phyloP scores from a whole-genome alignment of 2,329 filamentous ascomycete species.

The Cladosporium sp. region DNA sequence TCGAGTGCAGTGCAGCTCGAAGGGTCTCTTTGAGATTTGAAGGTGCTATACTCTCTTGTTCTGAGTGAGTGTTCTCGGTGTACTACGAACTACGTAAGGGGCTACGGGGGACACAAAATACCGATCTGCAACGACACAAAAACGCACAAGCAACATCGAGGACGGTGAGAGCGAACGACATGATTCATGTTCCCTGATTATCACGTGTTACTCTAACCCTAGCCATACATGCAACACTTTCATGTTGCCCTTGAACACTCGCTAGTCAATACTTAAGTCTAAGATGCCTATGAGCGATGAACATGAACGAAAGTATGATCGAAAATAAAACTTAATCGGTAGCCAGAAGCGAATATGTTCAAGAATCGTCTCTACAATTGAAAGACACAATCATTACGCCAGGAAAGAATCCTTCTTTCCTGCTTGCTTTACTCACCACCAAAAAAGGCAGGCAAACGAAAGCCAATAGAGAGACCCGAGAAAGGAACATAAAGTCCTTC shows the following conservation, averaged over 20 bases:
- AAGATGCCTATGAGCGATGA: no score
- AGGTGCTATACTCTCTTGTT: background rate
- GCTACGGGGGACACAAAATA: no score
- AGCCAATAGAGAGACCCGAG: background rate
- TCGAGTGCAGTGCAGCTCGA: no score
- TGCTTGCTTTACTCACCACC: background rate
- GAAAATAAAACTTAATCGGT: background rate
- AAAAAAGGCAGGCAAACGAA: background rate
- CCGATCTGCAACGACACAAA: background rate
- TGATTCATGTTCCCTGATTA: background rate
- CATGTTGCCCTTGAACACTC: no score
- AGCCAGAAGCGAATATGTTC: constrained; percentile 1
- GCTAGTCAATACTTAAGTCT: no score
- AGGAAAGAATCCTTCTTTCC: background rate
- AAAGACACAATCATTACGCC: constrained; percentile 2
- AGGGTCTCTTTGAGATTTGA: background rate
- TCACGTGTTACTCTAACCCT: background rate
- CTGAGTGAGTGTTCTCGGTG: background rate
- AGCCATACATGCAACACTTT: background rate
- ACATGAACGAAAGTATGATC: no score
- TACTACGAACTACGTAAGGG: no score
- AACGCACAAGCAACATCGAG: background rate
- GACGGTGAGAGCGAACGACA: no score
- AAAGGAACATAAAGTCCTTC: background rate
- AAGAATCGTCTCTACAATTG: background rate